Percentiles rank a stretch among this genome's conserved stretches.
Conservation (phyloP, 129 eudicot genomes). For the Helianthus annuus region HanXRQr2.0-SUNRISE NC_035443.2:94103097-94103596, state of each 20-base stretch:
- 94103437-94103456: slow-evolving; percentile 52
- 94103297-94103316: not conserved
- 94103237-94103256: no score
- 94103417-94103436: slow-evolving; percentile 83
- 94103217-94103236: no score
- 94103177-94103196: no score
- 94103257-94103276: no score
- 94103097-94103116: slow-evolving; percentile 99
- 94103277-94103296: no score
- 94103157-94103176: no score
- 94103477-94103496: not conserved
- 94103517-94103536: slow-evolving; percentile 42
- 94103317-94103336: slow-evolving; percentile 11
- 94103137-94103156: slow-evolving; percentile 29
- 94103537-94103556: slow-evolving; percentile 96
- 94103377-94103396: slow-evolving; percentile 63
- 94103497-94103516: not conserved
- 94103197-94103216: no score
- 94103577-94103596: slow-evolving; percentile 76
- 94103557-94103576: slow-evolving; percentile 68
- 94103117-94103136: slow-evolving; percentile 99
- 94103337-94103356: not conserved
- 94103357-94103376: not conserved
- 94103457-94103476: not conserved
- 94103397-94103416: slow-evolving; percentile 66